Percentiles rank a stretch among this genome's conserved stretches.
Conservation (phyloP, 2,329 filamentous ascomycete species). For the Xylaria sp. region DNA sequence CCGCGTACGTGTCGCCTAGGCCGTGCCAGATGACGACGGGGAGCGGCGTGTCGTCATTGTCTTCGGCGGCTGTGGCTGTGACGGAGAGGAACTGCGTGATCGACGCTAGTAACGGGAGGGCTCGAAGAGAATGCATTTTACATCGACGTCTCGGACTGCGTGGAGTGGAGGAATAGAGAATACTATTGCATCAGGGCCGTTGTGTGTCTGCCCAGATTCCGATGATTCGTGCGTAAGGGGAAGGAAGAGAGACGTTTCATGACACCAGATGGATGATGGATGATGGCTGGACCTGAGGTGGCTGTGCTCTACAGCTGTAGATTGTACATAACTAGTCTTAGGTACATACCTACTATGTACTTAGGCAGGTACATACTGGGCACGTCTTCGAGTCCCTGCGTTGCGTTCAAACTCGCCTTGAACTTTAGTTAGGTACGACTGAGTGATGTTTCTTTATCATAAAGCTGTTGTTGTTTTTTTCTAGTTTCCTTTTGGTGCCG, state of each 20-base stretch:
- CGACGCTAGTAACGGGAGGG: conserved; percentile 31
- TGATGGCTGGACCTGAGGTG: background rate
- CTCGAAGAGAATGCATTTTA: conserved; percentile 35
- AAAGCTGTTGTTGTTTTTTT: no score
- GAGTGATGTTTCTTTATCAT: no score
- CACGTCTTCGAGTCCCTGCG: background rate
- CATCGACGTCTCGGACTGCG: background rate
- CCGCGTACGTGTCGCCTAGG: conserved; percentile 77
- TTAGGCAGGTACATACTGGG: no score
- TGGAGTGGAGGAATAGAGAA: background rate
- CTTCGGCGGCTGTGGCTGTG: conserved; percentile 45
- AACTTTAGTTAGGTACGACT: background rate
- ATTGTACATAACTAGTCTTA: no score
- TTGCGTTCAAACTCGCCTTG: background rate
- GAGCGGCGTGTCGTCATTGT: conserved; percentile 73
- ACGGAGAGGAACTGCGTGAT: conserved; percentile 38
- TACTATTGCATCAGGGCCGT: background rate
- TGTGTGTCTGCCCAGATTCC: background rate
- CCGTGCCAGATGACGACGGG: conserved; percentile 97
- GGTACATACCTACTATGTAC: no score
- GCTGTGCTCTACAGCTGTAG: background rate
- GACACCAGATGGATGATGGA: background rate
- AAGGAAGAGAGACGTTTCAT: no score
- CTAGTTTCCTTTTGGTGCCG: no score
- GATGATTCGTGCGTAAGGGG: no score